These are phyloP conservation scores for Tulasnella sp. DNA, from an alignment of 768 basidiomycete species.

Conservation along the genomic window DNA sequence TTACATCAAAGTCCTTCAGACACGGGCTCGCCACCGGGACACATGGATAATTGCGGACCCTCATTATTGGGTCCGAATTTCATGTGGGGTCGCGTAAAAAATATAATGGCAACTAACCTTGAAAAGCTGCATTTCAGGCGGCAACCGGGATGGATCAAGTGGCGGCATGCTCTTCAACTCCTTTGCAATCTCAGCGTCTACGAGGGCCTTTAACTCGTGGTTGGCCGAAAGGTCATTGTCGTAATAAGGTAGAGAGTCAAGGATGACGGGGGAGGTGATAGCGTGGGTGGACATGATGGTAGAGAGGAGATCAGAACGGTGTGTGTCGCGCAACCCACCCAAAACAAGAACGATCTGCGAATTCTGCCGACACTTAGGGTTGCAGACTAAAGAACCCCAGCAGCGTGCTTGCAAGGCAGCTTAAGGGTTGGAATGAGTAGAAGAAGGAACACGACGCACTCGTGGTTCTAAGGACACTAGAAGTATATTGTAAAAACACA, in stretches of 20 bases:
- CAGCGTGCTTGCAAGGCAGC: no score
- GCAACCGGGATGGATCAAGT: constrained; percentile 9
- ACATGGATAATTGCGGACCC: neutral
- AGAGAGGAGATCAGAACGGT: neutral
- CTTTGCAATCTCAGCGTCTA: constrained; percentile 65
- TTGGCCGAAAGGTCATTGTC: constrained; percentile 81
- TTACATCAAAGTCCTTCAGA: no score
- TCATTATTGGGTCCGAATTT: neutral
- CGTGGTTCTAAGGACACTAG: no score
- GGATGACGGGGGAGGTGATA: constrained; percentile 7
- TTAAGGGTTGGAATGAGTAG: no score
- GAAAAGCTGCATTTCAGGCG: constrained; percentile 16
- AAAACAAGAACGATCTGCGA: neutral
- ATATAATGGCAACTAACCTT: constrained; percentile 1
- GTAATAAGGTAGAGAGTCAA: constrained; percentile 89
- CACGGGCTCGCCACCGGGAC: neutral
- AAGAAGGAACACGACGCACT: no score
- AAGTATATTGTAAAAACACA: no score
- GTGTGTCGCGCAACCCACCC: neutral
- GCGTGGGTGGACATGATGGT: neutral
- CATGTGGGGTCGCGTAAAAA: neutral
- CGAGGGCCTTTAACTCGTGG: constrained; percentile 60
- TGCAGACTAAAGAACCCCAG: neutral
- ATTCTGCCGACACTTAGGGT: neutral
- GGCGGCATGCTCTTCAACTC: constrained; percentile 35